Percentiles rank a stretch among this genome's conserved stretches.
Conservation (phyloP, 495 filamentous ascomycete genomes). For the Aspergillus bridgeri region DNA sequence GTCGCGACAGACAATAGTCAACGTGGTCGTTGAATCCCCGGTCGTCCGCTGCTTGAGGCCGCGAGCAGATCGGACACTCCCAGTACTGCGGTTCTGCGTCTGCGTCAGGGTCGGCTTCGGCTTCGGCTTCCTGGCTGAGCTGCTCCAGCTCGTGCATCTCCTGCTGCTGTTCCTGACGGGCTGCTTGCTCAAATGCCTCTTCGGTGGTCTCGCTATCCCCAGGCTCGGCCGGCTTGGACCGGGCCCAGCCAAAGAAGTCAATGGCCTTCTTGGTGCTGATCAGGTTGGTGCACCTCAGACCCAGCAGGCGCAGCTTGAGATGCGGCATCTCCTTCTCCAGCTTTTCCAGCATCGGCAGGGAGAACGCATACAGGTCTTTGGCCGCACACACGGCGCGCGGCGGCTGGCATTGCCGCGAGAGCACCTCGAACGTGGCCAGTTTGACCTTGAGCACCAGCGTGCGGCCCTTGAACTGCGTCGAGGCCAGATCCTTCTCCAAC, state of each 20-base stretch:
- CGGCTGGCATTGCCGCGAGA: constrained; percentile 73
- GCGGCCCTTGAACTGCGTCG: constrained; percentile 79
- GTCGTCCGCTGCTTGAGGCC: constrained; percentile 73
- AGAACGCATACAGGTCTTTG: constrained; percentile 79
- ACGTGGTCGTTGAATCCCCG: constrained; percentile 86
- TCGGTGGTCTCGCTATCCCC: constrained; percentile 35
- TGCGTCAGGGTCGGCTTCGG: constrained; percentile 3
- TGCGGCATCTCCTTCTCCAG: constrained; percentile 81
- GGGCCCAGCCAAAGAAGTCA: constrained; percentile 71
- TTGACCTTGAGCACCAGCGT: constrained; percentile 92
- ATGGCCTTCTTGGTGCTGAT: constrained; percentile 76
- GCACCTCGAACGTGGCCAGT: constrained; percentile 87
- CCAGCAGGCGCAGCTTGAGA: constrained; percentile 83
- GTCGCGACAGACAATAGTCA: constrained; percentile 83
- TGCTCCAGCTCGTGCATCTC: constrained; percentile 62
- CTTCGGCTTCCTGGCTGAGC: constrained; percentile 54
- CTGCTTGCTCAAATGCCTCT: constrained; percentile 63
- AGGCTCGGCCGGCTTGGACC: constrained; percentile 11
- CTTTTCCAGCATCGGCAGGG: constrained; percentile 79
- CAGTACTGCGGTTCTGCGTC: constrained; percentile 50
- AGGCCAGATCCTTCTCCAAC: constrained; percentile 79
- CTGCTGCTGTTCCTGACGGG: constrained; percentile 59
- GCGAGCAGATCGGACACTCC: constrained; percentile 82
- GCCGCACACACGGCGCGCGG: constrained; percentile 67
- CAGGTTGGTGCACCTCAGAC: constrained; percentile 81